Base-by-base conservation (phyloP, 345 rosid genomes). In the Acer campestre region DNA sequence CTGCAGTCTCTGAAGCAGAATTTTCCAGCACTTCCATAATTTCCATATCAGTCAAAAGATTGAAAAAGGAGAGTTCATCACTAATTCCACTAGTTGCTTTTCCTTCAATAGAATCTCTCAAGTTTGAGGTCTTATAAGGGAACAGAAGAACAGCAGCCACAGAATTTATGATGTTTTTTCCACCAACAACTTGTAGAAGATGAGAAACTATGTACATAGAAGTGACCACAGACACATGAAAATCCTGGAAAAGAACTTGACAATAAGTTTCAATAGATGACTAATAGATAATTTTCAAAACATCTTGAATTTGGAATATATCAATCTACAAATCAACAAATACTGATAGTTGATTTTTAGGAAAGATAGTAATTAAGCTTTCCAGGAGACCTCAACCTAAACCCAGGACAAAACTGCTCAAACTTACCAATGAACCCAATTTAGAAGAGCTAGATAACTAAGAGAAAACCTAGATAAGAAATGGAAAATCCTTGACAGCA, bases 161-260 rank as follows among this genome's bases (percentile, higher is more conserved):
- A 69, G 79, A 68, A 53, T 87, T 85, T 64, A 80, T 61, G 46
- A 91, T 80, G 53, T 77, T 44, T 70, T 75, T 84, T 78, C 89
- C 92, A 53, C 90, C 92, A 77, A 91, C 83, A 66, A 91, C 88
- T 86, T 87, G 93, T 83, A 89, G 79, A 82, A 88, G 79, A 51
- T 78, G 89, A 81, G 89, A 82, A 82, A 91, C 78, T 63, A 87
- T 40, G 77, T 85, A 89, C 77, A 89, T 74, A 86, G 93, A 88
- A 66, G 90, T 88, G 68, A 83, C 77, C 16, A 80, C 79, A 67
- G 93, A 89, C 65, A 83, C 59, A 75, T 76, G 80, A 72, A 77
- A 81, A 51, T 79, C 95, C 95, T 89, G 87, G 66, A 74, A 76
- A 16, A 77, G 62, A 61, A 80, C 61, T 17, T 58, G 51, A 56